Percentiles rank a stretch among this genome's conserved stretches.
These are phyloP conservation scores for Cyclotella atomus DNA, from an alignment of 108 stramenopile species.

Conservation along the genomic window DNA sequence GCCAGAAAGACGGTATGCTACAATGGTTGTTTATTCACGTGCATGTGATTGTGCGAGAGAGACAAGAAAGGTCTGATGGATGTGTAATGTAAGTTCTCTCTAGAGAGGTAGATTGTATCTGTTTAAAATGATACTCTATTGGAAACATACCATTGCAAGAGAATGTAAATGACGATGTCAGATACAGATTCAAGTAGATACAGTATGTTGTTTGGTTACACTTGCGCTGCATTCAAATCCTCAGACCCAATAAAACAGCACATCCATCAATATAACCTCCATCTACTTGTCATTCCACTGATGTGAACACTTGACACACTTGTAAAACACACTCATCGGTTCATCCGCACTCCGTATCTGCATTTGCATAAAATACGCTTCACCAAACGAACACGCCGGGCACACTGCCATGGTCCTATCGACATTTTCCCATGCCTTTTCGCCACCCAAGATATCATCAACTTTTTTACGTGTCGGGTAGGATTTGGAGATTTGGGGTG, in stretches of 20 bases:
- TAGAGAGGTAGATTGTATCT: too few relatives aligned
- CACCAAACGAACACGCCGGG: slow-evolving; percentile 82
- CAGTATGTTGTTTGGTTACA: too few relatives aligned
- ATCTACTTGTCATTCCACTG: slow-evolving; percentile 94
- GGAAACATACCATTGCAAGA: too few relatives aligned
- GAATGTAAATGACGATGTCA: too few relatives aligned
- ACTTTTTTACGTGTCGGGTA: slow-evolving; percentile 79
- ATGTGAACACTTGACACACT: slow-evolving; percentile 86
- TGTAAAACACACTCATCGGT: slow-evolving; percentile 98
- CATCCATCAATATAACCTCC: too few relatives aligned
- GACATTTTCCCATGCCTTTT: slow-evolving; percentile 97
- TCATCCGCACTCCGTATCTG: slow-evolving; percentile 97
- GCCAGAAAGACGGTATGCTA: neutral
- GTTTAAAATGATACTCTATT: too few relatives aligned
- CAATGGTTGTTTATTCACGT: neutral
- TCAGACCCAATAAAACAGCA: too few relatives aligned
- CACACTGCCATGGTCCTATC: slow-evolving; percentile 93
- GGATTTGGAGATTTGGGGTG: slow-evolving; percentile 31
- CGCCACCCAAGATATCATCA: slow-evolving; percentile 97
- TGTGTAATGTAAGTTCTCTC: too few relatives aligned
- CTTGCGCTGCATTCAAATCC: too few relatives aligned
- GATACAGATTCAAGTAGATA: too few relatives aligned
- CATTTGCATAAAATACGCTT: slow-evolving; percentile 99
- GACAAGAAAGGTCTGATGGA: neutral
- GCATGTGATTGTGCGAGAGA: neutral